phyloP scores from a whole-genome alignment of 2,329 filamentous ascomycete species.

The Thermothelomyces thermophilus region DNA sequence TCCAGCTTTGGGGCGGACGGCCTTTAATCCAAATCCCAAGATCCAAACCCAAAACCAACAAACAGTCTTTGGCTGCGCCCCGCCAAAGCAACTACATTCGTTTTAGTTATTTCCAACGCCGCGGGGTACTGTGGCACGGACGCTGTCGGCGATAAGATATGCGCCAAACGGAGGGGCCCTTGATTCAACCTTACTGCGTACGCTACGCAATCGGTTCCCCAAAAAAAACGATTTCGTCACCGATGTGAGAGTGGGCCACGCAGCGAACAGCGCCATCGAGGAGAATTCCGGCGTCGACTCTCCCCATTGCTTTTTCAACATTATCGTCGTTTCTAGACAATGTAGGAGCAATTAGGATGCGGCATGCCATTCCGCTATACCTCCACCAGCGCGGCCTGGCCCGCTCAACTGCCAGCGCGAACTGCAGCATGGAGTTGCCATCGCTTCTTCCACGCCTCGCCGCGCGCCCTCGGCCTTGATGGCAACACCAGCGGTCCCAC shows the following conservation, averaged over 20 bases:
- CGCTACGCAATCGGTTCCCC: no score
- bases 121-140: neutral
- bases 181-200: no score
- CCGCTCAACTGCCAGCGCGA: conserved; percentile 13
- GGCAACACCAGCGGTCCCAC: conserved; percentile 26
- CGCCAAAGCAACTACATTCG: conserved; percentile 3
- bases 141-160: no score
- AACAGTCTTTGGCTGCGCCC: neutral
- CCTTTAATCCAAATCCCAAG: no score
- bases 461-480: conserved; percentile 26
- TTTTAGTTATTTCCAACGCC: no score
- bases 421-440: neutral
- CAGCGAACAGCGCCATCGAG: no score
- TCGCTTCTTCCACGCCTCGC: conserved; percentile 29
- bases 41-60: no score
- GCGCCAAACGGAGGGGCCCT: conserved; percentile 5
- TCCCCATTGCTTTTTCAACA: no score
- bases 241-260: conserved; percentile 1
- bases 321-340: conserved; percentile 7
- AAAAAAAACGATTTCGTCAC: conserved; percentile 22
- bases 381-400: conserved; percentile 27
- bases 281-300: neutral
- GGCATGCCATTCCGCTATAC: conserved; percentile 52
- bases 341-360: conserved; percentile 43
- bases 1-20: neutral